Conservation (phyloP, 2,329 filamentous ascomycete genomes). For the Xylariaceae sp. region DNA sequence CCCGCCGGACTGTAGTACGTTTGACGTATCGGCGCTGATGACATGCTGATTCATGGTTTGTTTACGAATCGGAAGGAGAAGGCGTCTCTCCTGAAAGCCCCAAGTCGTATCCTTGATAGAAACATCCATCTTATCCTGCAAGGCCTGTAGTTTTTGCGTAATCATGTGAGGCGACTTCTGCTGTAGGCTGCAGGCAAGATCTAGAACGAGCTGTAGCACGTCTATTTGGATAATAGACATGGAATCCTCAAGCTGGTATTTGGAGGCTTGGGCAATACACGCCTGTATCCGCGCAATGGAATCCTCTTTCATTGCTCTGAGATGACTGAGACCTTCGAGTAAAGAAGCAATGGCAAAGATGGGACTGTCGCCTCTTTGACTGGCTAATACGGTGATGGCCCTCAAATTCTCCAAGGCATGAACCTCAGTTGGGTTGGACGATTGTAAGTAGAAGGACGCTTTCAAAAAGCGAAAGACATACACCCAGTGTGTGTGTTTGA, state of each 20-base stretch:
- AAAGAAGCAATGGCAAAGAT: slow-evolving; percentile 61
- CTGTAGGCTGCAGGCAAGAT: slow-evolving; percentile 64
- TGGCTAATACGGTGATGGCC: slow-evolving; percentile 55
- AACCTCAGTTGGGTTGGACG: slow-evolving; percentile 54
- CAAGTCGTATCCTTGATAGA: slow-evolving; percentile 42
- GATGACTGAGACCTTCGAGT: slow-evolving; percentile 63
- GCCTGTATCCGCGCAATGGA: slow-evolving; percentile 64
- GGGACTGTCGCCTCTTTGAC: slow-evolving; percentile 55
- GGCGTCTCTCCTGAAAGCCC: slow-evolving; percentile 43
- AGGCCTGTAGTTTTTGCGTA: slow-evolving; percentile 52
- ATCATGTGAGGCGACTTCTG: slow-evolving; percentile 55
- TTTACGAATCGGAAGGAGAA: slow-evolving; percentile 52
- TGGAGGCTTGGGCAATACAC: slow-evolving; percentile 68
- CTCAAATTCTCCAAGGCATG: slow-evolving; percentile 65
- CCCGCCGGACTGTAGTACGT: slow-evolving; percentile 47
- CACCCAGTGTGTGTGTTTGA: slow-evolving; percentile 65
- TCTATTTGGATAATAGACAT: slow-evolving; percentile 61
- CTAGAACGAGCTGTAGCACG: slow-evolving; percentile 60
- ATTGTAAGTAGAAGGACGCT: slow-evolving; percentile 61
- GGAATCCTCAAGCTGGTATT: slow-evolving; percentile 62
- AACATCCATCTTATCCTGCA: slow-evolving; percentile 60
- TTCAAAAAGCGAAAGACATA: slow-evolving; percentile 74
- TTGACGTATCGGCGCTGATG: slow-evolving; percentile 53
- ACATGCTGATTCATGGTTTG: slow-evolving; percentile 43
- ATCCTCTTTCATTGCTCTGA: slow-evolving; percentile 60